Base-by-base conservation (phyloP, 2,329 filamentous ascomycete genomes). In the Colletotrichum tropicicola region DNA sequence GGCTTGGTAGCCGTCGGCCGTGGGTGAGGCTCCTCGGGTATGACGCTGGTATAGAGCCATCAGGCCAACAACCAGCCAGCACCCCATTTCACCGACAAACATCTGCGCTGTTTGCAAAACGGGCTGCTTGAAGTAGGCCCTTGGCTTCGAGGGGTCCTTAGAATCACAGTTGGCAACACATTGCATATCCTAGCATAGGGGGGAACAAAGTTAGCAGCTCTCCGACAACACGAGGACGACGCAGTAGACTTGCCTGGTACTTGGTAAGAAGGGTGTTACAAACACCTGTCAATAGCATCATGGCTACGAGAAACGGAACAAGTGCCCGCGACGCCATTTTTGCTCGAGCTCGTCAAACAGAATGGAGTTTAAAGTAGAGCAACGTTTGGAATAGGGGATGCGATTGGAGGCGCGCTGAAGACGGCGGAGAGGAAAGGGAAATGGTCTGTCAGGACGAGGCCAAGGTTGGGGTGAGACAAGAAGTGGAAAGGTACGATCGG, bases 181-280 rank as follows among this genome's bases (percentile, higher is more conserved):
- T 90, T 98, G 93, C 84, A 97, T 97, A 77, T 99, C 96, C 92
- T 94, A 21, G 6, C 9, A 5, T 9, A 13, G 27, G 27, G 23
- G 54, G 48, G 13, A 15, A 19, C 48, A 55, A 19, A 44, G 27
- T 49, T 30, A 67, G 59, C 32, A 6, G 23, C 10, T n/a, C n/a
- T n/a, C n/a, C 17, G 37, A 15, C 15, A 9, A 35, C 32, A 13
- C 10, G 12, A 15, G 23, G 37, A 27, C 27, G n/a, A 15, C 9
- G 10, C 21, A 35, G 23, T n/a, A n/a, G 45, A 75, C 82, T 66
- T 79, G 94, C 94, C 83, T 98, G 95, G 74, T 94, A 98, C 77
- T 99, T 99, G 71, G 95, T 98, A 73, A 99, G 85, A 67, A 99
- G 88, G 2, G 96, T 99, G 78, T 99, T 99, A 85, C 94, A 97